A percentile compares a stretch with the other conserved stretches of the same genome.
phyloP scores from a whole-genome alignment of 371 early-diverging fungal species.

The Rhizopus sp. region DNA sequence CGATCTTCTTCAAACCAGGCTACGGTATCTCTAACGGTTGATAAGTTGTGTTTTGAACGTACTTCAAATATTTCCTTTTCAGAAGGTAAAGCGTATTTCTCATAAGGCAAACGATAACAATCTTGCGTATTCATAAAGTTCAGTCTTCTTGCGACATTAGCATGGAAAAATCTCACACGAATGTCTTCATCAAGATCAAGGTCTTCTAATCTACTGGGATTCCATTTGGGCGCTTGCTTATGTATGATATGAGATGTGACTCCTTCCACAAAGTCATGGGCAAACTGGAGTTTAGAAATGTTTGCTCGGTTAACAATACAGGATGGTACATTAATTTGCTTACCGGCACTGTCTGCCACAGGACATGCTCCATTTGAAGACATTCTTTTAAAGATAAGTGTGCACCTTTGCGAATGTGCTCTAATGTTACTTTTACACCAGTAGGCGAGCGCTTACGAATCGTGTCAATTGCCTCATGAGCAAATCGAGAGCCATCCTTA shows the following conservation, averaged over 20 bases:
- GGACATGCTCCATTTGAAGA: constrained; percentile 74
- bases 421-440: constrained; percentile 78
- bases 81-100: constrained; percentile 70
- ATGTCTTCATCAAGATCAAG: constrained; percentile 48
- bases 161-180: constrained; percentile 15
- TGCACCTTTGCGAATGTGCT: constrained; percentile 68
- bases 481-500: constrained; percentile 62
- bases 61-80: constrained; percentile 74
- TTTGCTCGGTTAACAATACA: background rate
- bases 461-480: constrained; percentile 59
- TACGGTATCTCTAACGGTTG: constrained; percentile 54
- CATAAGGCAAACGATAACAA: constrained; percentile 55
- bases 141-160: constrained; percentile 24
- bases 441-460: constrained; percentile 75
- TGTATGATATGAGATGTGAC: constrained; percentile 42
- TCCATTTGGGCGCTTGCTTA: constrained; percentile 65
- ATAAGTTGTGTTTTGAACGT: constrained; percentile 41
- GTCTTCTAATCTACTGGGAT: constrained; percentile 56
- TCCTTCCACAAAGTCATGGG: constrained; percentile 80
- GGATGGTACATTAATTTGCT: constrained; percentile 1
- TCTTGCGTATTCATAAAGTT: constrained; percentile 64
- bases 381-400: constrained; percentile 38
- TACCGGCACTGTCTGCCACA: constrained; percentile 72
- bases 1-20: constrained; percentile 58
- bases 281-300: constrained; percentile 6